Percentiles rank a stretch among this genome's conserved stretches.
Evolutionary conservation across 2,329 filamentous ascomycete species (phyloP).

Genomic region (Fusarium poae): DNA sequence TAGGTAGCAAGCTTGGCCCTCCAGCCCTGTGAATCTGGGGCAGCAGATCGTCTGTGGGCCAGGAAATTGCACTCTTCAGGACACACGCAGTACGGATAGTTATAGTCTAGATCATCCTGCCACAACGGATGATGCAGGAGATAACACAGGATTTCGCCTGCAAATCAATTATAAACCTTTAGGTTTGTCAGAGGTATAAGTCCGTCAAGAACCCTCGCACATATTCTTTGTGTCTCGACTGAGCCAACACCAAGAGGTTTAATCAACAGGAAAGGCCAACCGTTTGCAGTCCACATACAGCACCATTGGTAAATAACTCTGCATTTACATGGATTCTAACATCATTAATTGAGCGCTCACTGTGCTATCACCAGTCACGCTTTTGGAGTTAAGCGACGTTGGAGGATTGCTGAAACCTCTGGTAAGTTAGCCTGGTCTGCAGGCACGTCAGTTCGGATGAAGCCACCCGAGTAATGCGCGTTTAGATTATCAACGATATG

Average conservation of each 20-base stretch:
- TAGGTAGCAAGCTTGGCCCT: slow-evolving; percentile 9
- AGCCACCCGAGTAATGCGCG: slow-evolving; percentile 6
- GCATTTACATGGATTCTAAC: slow-evolving; percentile 10
- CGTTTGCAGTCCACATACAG: slow-evolving; percentile 5
- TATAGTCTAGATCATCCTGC: slow-evolving; percentile 6
- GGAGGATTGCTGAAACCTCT: slow-evolving; percentile 19
- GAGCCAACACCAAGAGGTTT: not conserved
- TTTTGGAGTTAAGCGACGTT: not conserved
- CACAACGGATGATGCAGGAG: not conserved
- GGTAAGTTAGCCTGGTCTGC: slow-evolving; percentile 42
- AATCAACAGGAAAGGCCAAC: slow-evolving; percentile 1
- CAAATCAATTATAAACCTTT: not conserved
- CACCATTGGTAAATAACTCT: slow-evolving; percentile 23
- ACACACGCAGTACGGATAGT: slow-evolving; percentile 3
- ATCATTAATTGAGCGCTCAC: slow-evolving; percentile 1
- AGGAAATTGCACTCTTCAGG: slow-evolving; percentile 5
- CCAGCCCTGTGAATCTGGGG: slow-evolving; percentile 6
- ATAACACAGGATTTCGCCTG: not conserved
- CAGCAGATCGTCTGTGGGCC: not conserved
- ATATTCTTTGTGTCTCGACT: slow-evolving; percentile 1
- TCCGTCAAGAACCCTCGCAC: slow-evolving; percentile 7
- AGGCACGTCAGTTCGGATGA: slow-evolving; percentile 33
- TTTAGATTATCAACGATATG: slow-evolving; percentile 36
- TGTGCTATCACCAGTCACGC: slow-evolving; percentile 9
- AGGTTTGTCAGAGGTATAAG: slow-evolving; percentile 9